A percentile compares a stretch with the other conserved stretches of the same genome.
Evolutionary conservation across 148 eudicot genomes (phyloP).

Genomic region (Fagopyrum tataricum): DNA sequence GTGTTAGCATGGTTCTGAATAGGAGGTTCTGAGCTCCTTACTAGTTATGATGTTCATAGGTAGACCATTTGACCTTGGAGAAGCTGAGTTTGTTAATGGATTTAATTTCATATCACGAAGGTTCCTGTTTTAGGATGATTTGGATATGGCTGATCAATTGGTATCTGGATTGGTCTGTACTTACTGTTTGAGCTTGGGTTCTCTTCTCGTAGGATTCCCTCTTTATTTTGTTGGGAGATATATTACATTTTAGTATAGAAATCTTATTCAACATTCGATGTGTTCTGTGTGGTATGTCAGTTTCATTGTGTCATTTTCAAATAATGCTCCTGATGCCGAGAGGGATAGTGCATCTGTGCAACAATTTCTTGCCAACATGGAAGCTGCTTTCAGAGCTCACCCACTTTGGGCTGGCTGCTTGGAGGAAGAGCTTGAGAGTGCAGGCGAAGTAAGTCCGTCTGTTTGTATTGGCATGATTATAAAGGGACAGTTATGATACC

Average conservation of each 20-base stretch:
- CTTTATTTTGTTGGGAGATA: not conserved
- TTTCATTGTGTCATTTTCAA: constrained; percentile 82
- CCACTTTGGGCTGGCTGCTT: constrained; percentile 92
- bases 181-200: not conserved
- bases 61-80: not conserved
- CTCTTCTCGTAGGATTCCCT: not conserved
- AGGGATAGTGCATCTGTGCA: constrained; percentile 91
- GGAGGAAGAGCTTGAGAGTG: constrained; percentile 91
- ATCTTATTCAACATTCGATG: not conserved
- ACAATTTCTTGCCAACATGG: constrained; percentile 83
- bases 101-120: not conserved
- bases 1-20: not conserved
- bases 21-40: not conserved
- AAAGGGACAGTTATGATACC: not conserved
- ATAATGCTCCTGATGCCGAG: constrained; percentile 79
- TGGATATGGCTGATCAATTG: not conserved
- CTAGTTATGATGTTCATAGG: not conserved
- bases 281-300: constrained; percentile 32
- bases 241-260: not conserved
- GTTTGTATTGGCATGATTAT: not conserved
- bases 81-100: not conserved
- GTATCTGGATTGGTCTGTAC: not conserved
- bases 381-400: constrained; percentile 86
- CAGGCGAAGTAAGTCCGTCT: constrained; percentile 71
- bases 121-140: not conserved